Base-by-base conservation (phyloP, 2,329 filamentous ascomycete species). In the Microthyrium microscopicum region DNA sequence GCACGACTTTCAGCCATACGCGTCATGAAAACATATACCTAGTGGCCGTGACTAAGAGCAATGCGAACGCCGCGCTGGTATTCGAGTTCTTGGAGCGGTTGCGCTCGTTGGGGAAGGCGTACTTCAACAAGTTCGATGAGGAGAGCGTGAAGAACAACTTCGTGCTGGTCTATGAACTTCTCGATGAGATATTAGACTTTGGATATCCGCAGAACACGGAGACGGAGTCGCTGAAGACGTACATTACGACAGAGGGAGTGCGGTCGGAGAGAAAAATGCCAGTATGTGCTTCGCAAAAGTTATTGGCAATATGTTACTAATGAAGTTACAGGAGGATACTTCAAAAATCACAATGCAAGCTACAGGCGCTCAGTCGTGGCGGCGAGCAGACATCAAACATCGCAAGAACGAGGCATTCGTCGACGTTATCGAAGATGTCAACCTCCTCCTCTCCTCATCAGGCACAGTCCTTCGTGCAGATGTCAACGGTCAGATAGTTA, bases 141-240 rank as follows among this genome's bases (percentile, higher is more conserved):
- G 89, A 98, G 61, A 85, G 89, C 37, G 87, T 98, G 47, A 98
- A 98, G 76, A 95, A 94, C 62, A 98, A 98, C 64, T 98, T 98
- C 61, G 89, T 98, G 42, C 66, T 98, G 44, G 84, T 98, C 25
- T 98, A 98, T 58, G 89, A 98, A 66, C 69, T 98, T 37, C 62
- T 98, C 36, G 89, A 98, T 56, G 82, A 98, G 61, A 94, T 98
- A 50, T 74, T 98, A 53, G 89, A 98, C 58, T 98, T 98, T 58
- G 89, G 89, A 41, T 98, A 98, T 54, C 89, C 89, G 21, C 89
- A 98, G 56, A 95, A 95, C 56, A 98, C 89, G 41, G 89, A 98
- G 60, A 93, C 87, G 34, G 89, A 98, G 55, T 95, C 89, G 12
- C 66, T 98, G 47, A 98, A 98, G 61, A 95, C 95, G 87, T 98